A percentile compares a stretch with the other conserved stretches of the same genome.
phyloP scores from a whole-genome alignment of 345 rosid species.

The Eutrema yunnanense region DNA sequence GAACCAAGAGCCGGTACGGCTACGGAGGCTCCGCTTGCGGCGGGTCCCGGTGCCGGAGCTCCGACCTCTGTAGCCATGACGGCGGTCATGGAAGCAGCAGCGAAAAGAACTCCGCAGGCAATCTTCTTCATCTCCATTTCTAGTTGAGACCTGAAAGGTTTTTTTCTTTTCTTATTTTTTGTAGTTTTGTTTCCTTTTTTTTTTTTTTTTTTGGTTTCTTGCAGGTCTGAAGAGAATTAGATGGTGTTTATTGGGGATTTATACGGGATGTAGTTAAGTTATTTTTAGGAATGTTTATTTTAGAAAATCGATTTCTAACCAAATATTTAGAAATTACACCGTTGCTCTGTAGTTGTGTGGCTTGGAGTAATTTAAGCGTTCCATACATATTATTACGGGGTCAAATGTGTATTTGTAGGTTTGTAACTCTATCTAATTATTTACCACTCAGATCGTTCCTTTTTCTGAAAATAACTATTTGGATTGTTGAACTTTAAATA shows the following conservation, averaged over 20 bases:
- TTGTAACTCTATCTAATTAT: background rate
- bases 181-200: background rate
- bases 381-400: background rate
- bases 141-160: slow-evolving; percentile 28
- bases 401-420: background rate
- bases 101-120: slow-evolving; percentile 43
- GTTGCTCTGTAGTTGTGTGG: slow-evolving; percentile 24
- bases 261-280: slow-evolving; percentile 1
- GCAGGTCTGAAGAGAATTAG: slow-evolving; percentile 27
- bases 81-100: slow-evolving; percentile 50
- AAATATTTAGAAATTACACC: background rate
- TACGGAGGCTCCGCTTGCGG: slow-evolving; percentile 30
- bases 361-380: slow-evolving; percentile 5
- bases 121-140: slow-evolving; percentile 74
- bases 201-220: background rate
- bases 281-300: background rate
- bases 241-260: background rate
- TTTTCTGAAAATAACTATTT: background rate
- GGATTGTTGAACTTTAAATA: background rate
- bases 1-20: slow-evolving; percentile 56
- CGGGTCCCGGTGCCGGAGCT: slow-evolving; percentile 40
- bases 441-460: background rate
- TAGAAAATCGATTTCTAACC: background rate
- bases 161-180: background rate
- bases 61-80: slow-evolving; percentile 42